A percentile compares a stretch with the other conserved stretches of the same genome.
Evolutionary conservation across 2,329 filamentous ascomycete genomes (phyloP).

Genomic region (Stagonosporopsis tanaceti): DNA sequence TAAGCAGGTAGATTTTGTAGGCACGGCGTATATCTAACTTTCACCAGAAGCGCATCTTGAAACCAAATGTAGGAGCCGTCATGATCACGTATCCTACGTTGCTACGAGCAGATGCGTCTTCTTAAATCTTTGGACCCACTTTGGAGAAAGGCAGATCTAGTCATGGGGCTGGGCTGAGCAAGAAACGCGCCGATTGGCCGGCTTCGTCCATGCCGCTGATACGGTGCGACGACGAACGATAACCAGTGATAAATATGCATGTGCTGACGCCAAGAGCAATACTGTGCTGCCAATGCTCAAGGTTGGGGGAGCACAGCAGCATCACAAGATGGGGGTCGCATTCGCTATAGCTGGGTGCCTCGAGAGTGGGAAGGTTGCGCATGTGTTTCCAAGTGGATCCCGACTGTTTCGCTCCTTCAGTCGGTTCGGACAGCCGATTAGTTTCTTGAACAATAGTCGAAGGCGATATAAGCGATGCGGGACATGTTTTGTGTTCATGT

Average conservation of each 20-base stretch:
- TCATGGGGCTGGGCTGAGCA: constrained; percentile 38
- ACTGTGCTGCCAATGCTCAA: constrained; percentile 29
- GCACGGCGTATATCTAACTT: background rate
- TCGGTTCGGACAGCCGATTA: background rate
- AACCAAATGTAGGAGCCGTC: constrained; percentile 29
- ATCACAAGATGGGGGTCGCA: constrained; percentile 24
- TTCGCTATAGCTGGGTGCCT: background rate
- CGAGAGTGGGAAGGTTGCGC: background rate
- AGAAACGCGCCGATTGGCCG: constrained; percentile 24
- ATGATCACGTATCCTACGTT: constrained; percentile 25
- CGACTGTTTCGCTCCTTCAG: background rate
- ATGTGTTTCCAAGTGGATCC: constrained; percentile 3
- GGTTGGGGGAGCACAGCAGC: constrained; percentile 22
- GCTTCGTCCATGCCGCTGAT: constrained; percentile 21
- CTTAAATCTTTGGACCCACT: constrained; percentile 35
- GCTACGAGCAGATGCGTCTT: constrained; percentile 24
- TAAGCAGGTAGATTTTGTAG: background rate
- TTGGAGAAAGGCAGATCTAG: constrained; percentile 24
- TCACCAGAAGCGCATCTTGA: constrained; percentile 22
- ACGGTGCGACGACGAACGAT: constrained; percentile 3
- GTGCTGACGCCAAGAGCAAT: constrained; percentile 22
- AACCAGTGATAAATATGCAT: constrained; percentile 12
- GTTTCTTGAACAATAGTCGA: background rate
- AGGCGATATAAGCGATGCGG: background rate
- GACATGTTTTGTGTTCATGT: background rate